phyloP scores from a whole-genome alignment of 2,329 filamentous ascomycete species.

The Bipolaris victoriae region DNA sequence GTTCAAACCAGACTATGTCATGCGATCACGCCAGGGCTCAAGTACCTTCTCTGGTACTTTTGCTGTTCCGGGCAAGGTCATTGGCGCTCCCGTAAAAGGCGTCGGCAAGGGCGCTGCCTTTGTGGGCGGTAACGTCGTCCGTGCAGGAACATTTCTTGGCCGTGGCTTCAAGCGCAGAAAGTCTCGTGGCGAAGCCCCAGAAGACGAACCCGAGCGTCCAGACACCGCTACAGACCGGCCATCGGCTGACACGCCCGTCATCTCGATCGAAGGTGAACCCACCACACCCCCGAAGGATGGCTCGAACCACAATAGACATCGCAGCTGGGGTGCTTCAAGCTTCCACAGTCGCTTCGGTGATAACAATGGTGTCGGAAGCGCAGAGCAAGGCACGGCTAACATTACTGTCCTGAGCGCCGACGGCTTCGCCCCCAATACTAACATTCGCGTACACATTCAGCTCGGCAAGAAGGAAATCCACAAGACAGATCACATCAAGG shows the following conservation, averaged over 20 bases:
- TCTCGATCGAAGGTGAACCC: conserved; percentile 39
- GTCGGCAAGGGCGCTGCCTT: conserved; percentile 75
- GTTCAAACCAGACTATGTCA: conserved; percentile 92
- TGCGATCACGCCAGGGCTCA: conserved; percentile 83
- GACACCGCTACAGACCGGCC: conserved; percentile 52
- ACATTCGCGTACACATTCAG: conserved; percentile 78
- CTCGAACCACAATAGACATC: conserved; percentile 43
- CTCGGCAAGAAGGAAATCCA: conserved; percentile 76
- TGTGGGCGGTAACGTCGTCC: conserved; percentile 80
- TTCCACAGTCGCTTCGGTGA: conserved; percentile 49
- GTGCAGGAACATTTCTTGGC: conserved; percentile 88
- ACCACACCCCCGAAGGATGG: conserved; percentile 15
- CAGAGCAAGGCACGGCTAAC: conserved; percentile 74
- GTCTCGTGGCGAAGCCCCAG: conserved; percentile 55
- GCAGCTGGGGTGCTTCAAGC: conserved; percentile 46
- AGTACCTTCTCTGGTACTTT: conserved; percentile 94
- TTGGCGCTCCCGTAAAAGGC: conserved; percentile 95
- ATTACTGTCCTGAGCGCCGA: conserved; percentile 81
- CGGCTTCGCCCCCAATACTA: conserved; percentile 76
- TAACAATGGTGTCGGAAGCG: conserved; percentile 52
- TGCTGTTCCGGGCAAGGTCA: conserved; percentile 82
- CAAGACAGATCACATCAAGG: conserved; percentile 92
- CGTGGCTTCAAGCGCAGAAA: conserved; percentile 80
- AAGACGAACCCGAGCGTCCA: conserved; percentile 51
- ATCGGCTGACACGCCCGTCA: conserved; percentile 38